Conservation (phyloP, 352 stramenopile species). For the Globisporangium echinulatum region DNA sequence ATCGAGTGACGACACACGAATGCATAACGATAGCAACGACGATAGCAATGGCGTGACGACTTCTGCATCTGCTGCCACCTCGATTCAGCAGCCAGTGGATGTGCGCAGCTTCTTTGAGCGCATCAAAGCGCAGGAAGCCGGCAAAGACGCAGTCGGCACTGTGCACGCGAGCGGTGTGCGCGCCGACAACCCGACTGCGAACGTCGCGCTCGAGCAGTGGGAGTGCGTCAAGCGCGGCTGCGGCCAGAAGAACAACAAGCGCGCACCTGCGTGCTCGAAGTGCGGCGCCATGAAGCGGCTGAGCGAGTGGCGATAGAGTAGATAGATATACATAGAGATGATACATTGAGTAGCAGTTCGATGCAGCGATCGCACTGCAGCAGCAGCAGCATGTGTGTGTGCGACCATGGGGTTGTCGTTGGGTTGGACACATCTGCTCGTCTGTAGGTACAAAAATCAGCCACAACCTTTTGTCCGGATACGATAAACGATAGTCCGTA, state of each 20-base stretch:
- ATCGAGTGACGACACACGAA: background rate
- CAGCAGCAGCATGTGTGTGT: too few species aligned
- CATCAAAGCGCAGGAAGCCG: conserved; percentile 49
- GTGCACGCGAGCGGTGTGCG: conserved; percentile 44
- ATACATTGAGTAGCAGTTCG: too few species aligned
- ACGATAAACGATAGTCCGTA: background rate
- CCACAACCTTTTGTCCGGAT: background rate
- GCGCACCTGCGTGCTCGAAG: conserved; percentile 53
- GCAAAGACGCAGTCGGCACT: conserved; percentile 52
- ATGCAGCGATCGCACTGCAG: too few species aligned
- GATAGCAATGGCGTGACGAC: background rate
- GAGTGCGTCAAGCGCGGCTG: conserved; percentile 61
- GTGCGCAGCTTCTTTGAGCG: conserved; percentile 61
- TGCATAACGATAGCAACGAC: background rate
- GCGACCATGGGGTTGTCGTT: too few species aligned
- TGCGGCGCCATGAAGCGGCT: conserved; percentile 76
- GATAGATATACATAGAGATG: background rate
- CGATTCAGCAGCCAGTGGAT: conserved; percentile 12
- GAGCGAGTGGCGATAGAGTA: conserved; percentile 55
- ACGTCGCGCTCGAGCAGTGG: conserved; percentile 42
- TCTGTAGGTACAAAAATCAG: too few species aligned
- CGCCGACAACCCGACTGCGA: conserved; percentile 20
- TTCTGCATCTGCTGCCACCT: background rate
- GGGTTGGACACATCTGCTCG: too few species aligned
- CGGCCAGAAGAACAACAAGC: conserved; percentile 64